phyloP scores from a whole-genome alignment of 192 early-diverging fungal species.

The Endogone sp. region DNA sequence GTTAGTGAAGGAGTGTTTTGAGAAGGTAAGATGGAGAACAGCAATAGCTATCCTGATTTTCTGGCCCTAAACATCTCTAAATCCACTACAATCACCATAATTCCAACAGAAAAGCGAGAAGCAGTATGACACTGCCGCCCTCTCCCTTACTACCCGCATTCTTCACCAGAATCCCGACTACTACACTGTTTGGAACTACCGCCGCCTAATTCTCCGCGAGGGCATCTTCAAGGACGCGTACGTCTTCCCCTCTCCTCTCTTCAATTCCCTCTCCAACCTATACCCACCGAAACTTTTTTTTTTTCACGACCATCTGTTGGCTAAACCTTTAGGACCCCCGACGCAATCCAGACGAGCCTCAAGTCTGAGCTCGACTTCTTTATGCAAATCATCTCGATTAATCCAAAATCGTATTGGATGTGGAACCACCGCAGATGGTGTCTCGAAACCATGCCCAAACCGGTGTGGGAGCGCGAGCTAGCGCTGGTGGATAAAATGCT shows the following conservation, averaged over 20 bases:
- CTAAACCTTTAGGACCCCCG: constrained; percentile 12
- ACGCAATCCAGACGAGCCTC: constrained; percentile 26
- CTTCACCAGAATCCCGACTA: constrained; percentile 85
- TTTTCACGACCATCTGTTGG: background rate
- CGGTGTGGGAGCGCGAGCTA: constrained; percentile 80
- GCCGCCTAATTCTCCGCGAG: constrained; percentile 66
- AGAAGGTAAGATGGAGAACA: constrained; percentile 19
- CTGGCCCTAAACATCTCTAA: background rate
- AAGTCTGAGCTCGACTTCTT: constrained; percentile 72
- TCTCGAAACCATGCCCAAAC: constrained; percentile 66
- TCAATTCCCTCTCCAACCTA: background rate
- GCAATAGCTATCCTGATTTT: background rate
- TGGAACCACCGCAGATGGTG: constrained; percentile 97
- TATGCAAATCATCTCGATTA: constrained; percentile 63
- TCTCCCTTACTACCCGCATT: constrained; percentile 65
- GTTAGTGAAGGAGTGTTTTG: constrained; percentile 22
- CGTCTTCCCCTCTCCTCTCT: background rate
- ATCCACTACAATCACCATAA: background rate
- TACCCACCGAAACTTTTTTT: background rate
- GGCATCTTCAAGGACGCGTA: constrained; percentile 29
- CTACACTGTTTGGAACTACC: constrained; percentile 94
- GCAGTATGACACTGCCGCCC: constrained; percentile 41
- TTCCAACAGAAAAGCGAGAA: constrained; percentile 24
- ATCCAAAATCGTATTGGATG: constrained; percentile 97
- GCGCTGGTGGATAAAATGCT: constrained; percentile 74